Base-by-base conservation (phyloP, 441 rosid genomes). In the Bocquillonia castaneifolia region DNA sequence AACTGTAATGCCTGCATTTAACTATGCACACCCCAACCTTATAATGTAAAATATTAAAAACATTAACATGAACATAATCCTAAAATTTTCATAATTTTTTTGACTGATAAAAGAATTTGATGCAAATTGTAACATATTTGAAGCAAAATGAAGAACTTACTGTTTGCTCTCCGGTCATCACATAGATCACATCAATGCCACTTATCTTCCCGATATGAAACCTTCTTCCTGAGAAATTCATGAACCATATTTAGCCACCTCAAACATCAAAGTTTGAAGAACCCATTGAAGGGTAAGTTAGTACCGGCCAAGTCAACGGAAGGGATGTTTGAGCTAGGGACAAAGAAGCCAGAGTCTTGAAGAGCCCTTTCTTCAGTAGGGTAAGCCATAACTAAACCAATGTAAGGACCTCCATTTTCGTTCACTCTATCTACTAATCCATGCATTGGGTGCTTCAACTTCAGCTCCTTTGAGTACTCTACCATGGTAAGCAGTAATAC, bases 151-250 rank as follows among this genome's bases (percentile, higher is more conserved):
- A 50, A 36, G 26, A 8, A 18, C 63, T 73, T 59, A 79, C 82
- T n/a, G 56, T 78, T 76, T 72, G 75, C 60, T 75, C 77, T 52
- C 82, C 54, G 22, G 73, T 72, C 79, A 75, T 79, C 18, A 79
- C 82, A 66, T 76, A 73, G 54, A 76, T 70, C 1, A 79, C 74
- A 12, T 76, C 68, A 6, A 63, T 67, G 8, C 40, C 68, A 26
- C 53, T 54, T 13, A 76, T 73, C 71, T 59, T 76, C 23, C 82
- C 82, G 60, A 76, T 20, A 63, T 73, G 70, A 50, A 79, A 79
- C 56, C 59, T 70, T 61, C 77, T 76, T 70, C 79, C 82, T 79
- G n/a, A 63, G 44, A 23, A 68, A 68, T 1, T 47, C n/a, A 29
- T 0, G n/a, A 47, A 63, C 8, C 20, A 54, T 18, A 51, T 53